These are phyloP conservation scores for Curvularia hawaiiensis DNA, from an alignment of 2,329 filamentous ascomycete genomes.

Conservation along the genomic window DNA sequence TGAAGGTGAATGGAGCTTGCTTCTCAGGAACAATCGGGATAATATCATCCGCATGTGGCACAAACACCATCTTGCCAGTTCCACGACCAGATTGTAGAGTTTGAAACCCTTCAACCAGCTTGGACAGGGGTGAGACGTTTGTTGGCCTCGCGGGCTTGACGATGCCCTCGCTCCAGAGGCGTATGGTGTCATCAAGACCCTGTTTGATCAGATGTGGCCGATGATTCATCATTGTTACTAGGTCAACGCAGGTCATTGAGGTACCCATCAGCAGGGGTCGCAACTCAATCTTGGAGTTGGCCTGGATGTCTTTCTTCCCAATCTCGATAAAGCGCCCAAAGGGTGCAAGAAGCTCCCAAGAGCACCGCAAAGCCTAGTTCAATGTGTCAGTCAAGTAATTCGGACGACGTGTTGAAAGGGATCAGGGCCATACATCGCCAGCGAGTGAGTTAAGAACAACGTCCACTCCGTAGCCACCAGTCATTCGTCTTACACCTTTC, in stretches of 20 bases:
- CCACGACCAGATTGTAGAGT: slow-evolving; percentile 1
- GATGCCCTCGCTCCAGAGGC: slow-evolving; percentile 2
- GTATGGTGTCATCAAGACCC: background rate
- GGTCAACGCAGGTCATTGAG: slow-evolving; percentile 10
- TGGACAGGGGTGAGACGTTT: slow-evolving; percentile 1
- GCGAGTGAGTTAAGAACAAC: slow-evolving; percentile 8
- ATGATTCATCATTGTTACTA: slow-evolving; percentile 4
- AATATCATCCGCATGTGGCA: slow-evolving; percentile 20
- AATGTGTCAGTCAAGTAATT: background rate
- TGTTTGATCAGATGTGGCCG: slow-evolving; percentile 1
- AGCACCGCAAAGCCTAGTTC: slow-evolving; percentile 32
- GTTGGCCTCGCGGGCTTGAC: slow-evolving; percentile 5
- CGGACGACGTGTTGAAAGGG: background rate
- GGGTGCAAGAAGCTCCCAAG: slow-evolving; percentile 52
- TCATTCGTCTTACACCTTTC: background rate
- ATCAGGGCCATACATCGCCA: background rate
- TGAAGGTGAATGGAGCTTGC: background rate
- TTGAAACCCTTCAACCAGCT: slow-evolving; percentile 2
- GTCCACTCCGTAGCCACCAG: background rate
- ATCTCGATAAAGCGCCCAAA: slow-evolving; percentile 21
- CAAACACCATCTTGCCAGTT: slow-evolving; percentile 45
- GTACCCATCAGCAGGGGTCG: slow-evolving; percentile 7
- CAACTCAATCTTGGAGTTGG: slow-evolving; percentile 16
- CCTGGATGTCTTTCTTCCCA: slow-evolving; percentile 18
- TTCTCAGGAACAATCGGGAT: background rate